A percentile compares a stretch with the other conserved stretches of the same genome.
Evolutionary conservation across 257 asterid species (phyloP).

Genomic region (Solanum sparsipilum): DNA sequence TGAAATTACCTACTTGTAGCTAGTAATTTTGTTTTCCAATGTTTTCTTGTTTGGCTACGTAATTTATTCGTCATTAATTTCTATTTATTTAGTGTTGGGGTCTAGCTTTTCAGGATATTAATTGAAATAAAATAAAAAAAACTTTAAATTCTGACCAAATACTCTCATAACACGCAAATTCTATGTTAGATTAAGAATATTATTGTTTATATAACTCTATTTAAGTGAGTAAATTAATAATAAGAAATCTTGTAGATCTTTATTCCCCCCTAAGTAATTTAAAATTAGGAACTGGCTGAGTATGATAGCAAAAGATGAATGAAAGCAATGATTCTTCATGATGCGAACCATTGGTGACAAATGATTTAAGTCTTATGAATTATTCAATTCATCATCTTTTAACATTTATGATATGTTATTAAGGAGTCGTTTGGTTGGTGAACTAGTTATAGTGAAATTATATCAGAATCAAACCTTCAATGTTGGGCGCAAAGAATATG

Average conservation of each 20-base stretch:
- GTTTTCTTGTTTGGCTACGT: neutral
- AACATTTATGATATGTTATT: neutral
- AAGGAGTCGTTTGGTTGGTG: neutral
- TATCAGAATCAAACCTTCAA: neutral
- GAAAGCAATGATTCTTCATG: constrained; percentile 7
- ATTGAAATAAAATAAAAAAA: neutral
- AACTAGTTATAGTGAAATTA: neutral
- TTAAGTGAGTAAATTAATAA: neutral
- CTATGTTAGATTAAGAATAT: neutral
- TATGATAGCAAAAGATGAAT: neutral
- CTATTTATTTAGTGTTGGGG: neutral
- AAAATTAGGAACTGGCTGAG: neutral
- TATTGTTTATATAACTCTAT: neutral
- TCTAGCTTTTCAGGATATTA: neutral
- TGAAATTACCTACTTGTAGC: neutral
- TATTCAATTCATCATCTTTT: neutral
- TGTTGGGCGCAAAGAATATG: no score
- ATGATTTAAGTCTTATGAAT: neutral
- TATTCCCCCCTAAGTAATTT: neutral
- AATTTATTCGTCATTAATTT: neutral
- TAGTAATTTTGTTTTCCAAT: no score
- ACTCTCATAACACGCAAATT: neutral
- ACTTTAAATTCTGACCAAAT: no score
- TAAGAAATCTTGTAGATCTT: neutral
- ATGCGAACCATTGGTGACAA: neutral